Conservation (phyloP, 2,329 filamentous ascomycete genomes). For the Clathrospora elynae region DNA sequence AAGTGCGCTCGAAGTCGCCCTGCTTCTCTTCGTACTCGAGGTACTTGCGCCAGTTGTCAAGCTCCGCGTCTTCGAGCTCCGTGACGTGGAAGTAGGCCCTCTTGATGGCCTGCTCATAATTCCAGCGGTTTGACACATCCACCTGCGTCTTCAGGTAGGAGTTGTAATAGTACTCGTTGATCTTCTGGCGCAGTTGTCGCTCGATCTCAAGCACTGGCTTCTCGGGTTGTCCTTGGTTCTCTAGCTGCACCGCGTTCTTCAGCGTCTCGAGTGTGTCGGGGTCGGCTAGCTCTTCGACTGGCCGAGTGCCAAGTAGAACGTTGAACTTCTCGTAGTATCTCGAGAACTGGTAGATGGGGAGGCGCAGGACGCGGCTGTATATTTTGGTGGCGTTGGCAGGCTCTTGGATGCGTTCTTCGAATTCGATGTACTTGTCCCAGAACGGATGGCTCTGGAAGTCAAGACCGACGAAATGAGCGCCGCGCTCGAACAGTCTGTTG, state of each 20-base stretch:
- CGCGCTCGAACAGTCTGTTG: slow-evolving; percentile 86
- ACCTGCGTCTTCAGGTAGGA: slow-evolving; percentile 80
- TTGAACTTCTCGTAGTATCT: slow-evolving; percentile 93
- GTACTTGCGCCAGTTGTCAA: slow-evolving; percentile 93
- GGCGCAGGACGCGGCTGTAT: slow-evolving; percentile 78
- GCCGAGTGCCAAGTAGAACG: slow-evolving; percentile 70
- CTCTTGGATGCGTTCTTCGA: slow-evolving; percentile 76
- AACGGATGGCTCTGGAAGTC: slow-evolving; percentile 95
- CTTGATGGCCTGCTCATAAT: slow-evolving; percentile 92
- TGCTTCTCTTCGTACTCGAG: slow-evolving; percentile 93
- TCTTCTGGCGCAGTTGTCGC: slow-evolving; percentile 76
- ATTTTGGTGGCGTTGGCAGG: slow-evolving; percentile 76
- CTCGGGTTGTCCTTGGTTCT: slow-evolving; percentile 58
- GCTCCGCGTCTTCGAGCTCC: slow-evolving; percentile 81
- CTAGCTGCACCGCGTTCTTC: slow-evolving; percentile 72
- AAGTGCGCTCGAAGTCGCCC: slow-evolving; percentile 73
- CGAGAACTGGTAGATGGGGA: slow-evolving; percentile 94
- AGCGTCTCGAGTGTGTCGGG: slow-evolving; percentile 70
- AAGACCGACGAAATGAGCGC: slow-evolving; percentile 79
- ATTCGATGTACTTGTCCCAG: slow-evolving; percentile 99
- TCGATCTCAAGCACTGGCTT: slow-evolving; percentile 81
- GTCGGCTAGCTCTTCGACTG: slow-evolving; percentile 73
- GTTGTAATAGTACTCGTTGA: slow-evolving; percentile 81
- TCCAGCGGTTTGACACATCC: slow-evolving; percentile 92
- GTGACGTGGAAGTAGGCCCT: slow-evolving; percentile 96